Conservation (phyloP, 257 asterid genomes). For the Solanum megistacrolobum region DNA sequence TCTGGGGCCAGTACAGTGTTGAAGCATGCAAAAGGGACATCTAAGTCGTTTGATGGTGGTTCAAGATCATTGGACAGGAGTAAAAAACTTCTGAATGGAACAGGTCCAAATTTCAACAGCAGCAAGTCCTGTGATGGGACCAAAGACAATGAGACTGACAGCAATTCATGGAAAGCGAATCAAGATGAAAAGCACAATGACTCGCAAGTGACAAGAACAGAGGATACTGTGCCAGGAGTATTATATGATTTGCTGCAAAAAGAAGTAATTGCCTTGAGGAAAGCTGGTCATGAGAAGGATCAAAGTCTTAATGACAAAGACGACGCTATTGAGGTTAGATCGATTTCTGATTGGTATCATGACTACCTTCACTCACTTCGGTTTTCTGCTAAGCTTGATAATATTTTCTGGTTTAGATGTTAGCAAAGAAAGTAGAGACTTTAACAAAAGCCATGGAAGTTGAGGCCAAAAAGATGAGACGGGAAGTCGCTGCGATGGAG, state of each 20-base stretch:
- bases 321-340: slow-evolving; percentile 86
- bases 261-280: slow-evolving; percentile 82
- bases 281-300: slow-evolving; percentile 91
- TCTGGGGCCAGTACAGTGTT: slow-evolving; percentile 79
- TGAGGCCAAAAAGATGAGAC: slow-evolving; percentile 96
- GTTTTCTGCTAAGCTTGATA: not conserved
- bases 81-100: slow-evolving; percentile 71
- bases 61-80: slow-evolving; percentile 78
- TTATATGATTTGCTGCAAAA: slow-evolving; percentile 78
- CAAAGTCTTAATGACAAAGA: slow-evolving; percentile 96
- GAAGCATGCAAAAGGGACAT: slow-evolving; percentile 96
- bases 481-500: slow-evolving; percentile 99
- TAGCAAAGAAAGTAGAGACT: slow-evolving; percentile 94
- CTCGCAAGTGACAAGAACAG: slow-evolving; percentile 44
- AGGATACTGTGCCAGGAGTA: slow-evolving; percentile 76
- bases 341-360: not conserved
- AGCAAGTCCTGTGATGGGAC: slow-evolving; percentile 90
- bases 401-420: slow-evolving; percentile 41
- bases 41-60: slow-evolving; percentile 96
- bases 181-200: slow-evolving; percentile 58
- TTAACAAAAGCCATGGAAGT: slow-evolving; percentile 96
- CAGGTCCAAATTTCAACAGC: slow-evolving; percentile 82
- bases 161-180: slow-evolving; percentile 52
- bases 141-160: slow-evolving; percentile 51
- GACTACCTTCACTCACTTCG: not conserved